Evolutionary conservation across 2,329 filamentous ascomycete species (phyloP).

Genomic region (Aschersonia sp.): DNA sequence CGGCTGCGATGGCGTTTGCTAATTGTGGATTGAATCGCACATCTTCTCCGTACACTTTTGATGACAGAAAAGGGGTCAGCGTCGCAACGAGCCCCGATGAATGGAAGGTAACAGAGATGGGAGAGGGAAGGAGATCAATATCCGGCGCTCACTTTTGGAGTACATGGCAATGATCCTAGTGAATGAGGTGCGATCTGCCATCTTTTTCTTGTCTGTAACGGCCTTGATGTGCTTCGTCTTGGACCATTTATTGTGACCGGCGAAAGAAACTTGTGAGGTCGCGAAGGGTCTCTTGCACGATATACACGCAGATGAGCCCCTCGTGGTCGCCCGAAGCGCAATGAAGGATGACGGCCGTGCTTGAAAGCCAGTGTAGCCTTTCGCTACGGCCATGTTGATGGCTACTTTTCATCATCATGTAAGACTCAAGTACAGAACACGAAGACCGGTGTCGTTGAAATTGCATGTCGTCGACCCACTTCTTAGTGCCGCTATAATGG

Average conservation of each 20-base stretch:
- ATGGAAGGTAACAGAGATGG: background rate
- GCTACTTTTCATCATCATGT: too few species aligned
- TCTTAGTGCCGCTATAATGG: too few species aligned
- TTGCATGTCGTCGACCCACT: too few species aligned
- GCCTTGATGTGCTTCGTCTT: constrained; percentile 95
- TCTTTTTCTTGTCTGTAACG: constrained; percentile 69
- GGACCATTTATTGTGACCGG: constrained; percentile 87
- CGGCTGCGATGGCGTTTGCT: constrained; percentile 54
- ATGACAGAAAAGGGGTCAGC: constrained; percentile 5
- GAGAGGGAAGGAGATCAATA: background rate
- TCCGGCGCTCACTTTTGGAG: constrained; percentile 47
- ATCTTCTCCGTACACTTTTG: constrained; percentile 59
- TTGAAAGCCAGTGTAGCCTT: too few species aligned
- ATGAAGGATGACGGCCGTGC: too few species aligned
- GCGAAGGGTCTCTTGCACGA: constrained; percentile 34
- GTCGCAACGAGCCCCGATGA: background rate
- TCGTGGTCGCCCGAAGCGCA: too few species aligned
- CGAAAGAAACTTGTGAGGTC: constrained; percentile 28
- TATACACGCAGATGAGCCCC: constrained; percentile 20
- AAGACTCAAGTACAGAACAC: too few species aligned
- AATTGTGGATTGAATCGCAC: constrained; percentile 62
- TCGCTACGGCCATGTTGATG: too few species aligned
- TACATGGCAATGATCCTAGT: constrained; percentile 60
- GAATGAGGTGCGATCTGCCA: constrained; percentile 51
- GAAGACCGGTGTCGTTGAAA: too few species aligned